Base-by-base conservation (phyloP, 345 rosid species). In the Ceriops tagal region DNA sequence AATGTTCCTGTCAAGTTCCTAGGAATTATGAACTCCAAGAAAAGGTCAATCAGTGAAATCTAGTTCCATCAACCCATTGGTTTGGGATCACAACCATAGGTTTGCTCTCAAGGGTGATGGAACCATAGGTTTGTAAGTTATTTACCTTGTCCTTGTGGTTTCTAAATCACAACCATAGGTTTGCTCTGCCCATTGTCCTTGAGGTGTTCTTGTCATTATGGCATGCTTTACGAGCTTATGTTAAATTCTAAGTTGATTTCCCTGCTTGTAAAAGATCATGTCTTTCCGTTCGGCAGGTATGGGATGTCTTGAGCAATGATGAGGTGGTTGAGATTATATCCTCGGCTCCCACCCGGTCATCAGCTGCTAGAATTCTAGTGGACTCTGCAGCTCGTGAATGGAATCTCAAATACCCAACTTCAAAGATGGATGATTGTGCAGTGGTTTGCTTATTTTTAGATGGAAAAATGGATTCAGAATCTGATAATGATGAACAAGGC, bases 401-500 rank as follows among this genome's bases (percentile, higher is more conserved):
- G 99, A 92, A 90, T 80, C 87, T 89, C 21, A 96, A 96, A 71
- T 96, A 96, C 74, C 99, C 99, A 1, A 96, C 98, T 59, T 96
- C 99, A n/a, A 96, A 92, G 69, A 90, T 96, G 95, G 99, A 96
- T 76, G 99, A 96, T 66, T 96, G 99, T 82, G 98, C 99, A 6
- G 99, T 92, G 10, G 97, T 96, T 53, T 96, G 99, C 82, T 74
- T 96, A 78, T 96, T 90, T 83, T 81, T 96, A 59, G 96, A 92
- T 30, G 98, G 96, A 35, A 96, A 89, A 74, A 90, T 96, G 99
- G 99, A 96, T 71, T 81, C 90, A 0, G 98, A 90, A 53, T 83
- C 97, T 1, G 96, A 96, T 68, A 77, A 83, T 15, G 98, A 92
- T 15, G 96, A 90, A 51, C 95, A 85, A 67, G 75, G 95, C 27